Evolutionary conservation across 75 land plant genomes (phyloP).

Genomic region (Sequoia sempervirens): DNA sequence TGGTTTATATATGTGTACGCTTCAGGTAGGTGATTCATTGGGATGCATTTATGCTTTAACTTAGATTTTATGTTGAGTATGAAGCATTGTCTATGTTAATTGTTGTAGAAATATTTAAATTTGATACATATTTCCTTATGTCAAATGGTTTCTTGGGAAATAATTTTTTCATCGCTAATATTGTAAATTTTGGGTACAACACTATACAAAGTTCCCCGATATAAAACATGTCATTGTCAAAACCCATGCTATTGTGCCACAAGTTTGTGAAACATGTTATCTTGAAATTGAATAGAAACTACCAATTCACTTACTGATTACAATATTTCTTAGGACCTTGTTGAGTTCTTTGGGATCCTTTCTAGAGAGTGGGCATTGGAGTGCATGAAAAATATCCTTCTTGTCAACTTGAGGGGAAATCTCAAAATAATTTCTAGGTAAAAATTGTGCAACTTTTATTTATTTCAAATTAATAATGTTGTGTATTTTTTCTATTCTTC

Average conservation of each 20-base stretch:
- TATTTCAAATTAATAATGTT: not conserved
- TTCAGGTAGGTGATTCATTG: conserved; percentile 44
- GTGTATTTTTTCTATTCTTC: too few relatives aligned
- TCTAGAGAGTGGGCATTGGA: too few relatives aligned
- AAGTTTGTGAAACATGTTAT: conserved; percentile 37
- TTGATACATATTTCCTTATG: not conserved
- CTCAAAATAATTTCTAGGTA: conserved; percentile 97
- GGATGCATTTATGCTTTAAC: not conserved
- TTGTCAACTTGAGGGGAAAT: conserved; percentile 92
- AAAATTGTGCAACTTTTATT: not conserved
- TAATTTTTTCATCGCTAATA: not conserved
- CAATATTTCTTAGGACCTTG: conserved; percentile 53
- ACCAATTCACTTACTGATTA: not conserved
- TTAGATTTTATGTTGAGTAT: not conserved
- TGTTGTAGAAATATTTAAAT: not conserved
- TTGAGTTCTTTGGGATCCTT: conserved; percentile 61
- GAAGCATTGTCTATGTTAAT: not conserved
- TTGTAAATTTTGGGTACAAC: conserved; percentile 36
- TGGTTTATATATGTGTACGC: conserved; percentile 84
- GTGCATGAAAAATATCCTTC: conserved; percentile 84
- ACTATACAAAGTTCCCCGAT: conserved; percentile 83
- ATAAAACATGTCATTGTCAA: conserved; percentile 95
- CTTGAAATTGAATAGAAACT: not conserved
- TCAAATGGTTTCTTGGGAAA: not conserved
- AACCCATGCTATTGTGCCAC: conserved; percentile 98